Base-by-base conservation (phyloP, 2,329 filamentous ascomycete species). In the Colletotrichum gloeosporioides region DNA sequence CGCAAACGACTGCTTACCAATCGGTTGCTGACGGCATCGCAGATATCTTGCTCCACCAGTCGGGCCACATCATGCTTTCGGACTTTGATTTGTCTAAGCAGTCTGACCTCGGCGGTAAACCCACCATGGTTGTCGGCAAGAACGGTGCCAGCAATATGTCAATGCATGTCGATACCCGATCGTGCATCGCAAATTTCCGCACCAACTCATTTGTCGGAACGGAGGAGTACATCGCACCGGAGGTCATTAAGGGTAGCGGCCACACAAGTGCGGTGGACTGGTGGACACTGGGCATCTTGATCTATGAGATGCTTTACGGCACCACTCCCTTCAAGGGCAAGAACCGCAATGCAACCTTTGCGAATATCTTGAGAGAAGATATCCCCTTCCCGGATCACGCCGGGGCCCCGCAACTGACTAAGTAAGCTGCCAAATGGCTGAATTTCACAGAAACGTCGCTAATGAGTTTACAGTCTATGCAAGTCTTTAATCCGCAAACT, bases 301-400 rank as follows among this genome's bases (percentile, higher is more conserved):
- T 99, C 73, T 99, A 99, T 84, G 97, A 99, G 86, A 99, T 99
- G 97, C 90, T 99, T 44, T 99, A 96, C 87, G 97, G 97, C 71
- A 99, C 96, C 1, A 99, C 97, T 1, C 97, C 97, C 2, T 99
- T 99, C 90, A 99, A 99, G 89, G 97, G 97, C 80, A 99, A 99
- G 91, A 99, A 98, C 86, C 92, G 97, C 53, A 99, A 99, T 81
- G 96, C 96, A 16, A 99, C 97, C 0, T 99, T 99, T 87, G 96
- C 96, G 77, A 99, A 99, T 83, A 99, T 99, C 79, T 86, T 99
- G 78, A 91, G 96, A 69, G 97, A 99, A 84, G 97, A 99, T 79
- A 97, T 98, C 77, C 95, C 95, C 8, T 99, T 99, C 86, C 96
- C 97, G 0, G 97, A 99, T 81, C 94, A 97, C 80, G 91, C 93